These are phyloP conservation scores for Harringtonia aguacate DNA, from an alignment of 2,329 filamentous ascomycete species.

Conservation along the genomic window DNA sequence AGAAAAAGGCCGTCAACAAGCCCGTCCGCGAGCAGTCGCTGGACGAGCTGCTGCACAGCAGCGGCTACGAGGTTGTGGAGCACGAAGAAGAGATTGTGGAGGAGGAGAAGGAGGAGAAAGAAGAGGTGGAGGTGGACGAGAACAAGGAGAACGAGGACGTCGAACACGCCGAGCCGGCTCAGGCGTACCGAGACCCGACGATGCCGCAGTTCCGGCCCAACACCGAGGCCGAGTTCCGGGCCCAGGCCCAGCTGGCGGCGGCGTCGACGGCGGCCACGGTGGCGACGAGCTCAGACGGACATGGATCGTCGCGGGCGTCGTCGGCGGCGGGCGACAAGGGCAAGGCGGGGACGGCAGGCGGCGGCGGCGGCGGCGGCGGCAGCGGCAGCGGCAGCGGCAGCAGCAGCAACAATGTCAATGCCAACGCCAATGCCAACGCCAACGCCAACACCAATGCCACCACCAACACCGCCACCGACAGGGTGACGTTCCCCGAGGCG, in stretches of 20 bases:
- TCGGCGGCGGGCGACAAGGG: neutral
- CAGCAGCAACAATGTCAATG: neutral
- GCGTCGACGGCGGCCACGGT: conserved; percentile 6
- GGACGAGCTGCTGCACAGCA: conserved; percentile 29
- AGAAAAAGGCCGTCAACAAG: conserved; percentile 6
- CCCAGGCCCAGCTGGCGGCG: neutral
- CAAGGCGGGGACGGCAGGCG: neutral
- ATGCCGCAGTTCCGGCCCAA: conserved; percentile 61
- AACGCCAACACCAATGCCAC: neutral
- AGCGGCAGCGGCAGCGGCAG: conserved; percentile 1
- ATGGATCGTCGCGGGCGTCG: neutral
- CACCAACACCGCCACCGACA: conserved; percentile 1
- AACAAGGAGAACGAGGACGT: neutral
- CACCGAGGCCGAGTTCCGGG: conserved; percentile 14
- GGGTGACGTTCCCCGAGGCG: conserved; percentile 15
- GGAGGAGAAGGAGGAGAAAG: neutral
- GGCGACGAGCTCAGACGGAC: conserved; percentile 6
- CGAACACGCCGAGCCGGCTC: conserved; percentile 7
- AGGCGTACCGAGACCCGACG: conserved; percentile 43
- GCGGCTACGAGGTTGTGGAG: conserved; percentile 27
- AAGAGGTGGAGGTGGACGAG: neutral
- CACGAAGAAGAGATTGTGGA: conserved; percentile 2
- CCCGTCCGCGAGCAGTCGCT: conserved; percentile 20
- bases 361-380: neutral
- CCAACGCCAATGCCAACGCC: neutral